Evolutionary conservation across 495 filamentous ascomycete genomes (phyloP).

Genomic region (Amniculicola lignicola): DNA sequence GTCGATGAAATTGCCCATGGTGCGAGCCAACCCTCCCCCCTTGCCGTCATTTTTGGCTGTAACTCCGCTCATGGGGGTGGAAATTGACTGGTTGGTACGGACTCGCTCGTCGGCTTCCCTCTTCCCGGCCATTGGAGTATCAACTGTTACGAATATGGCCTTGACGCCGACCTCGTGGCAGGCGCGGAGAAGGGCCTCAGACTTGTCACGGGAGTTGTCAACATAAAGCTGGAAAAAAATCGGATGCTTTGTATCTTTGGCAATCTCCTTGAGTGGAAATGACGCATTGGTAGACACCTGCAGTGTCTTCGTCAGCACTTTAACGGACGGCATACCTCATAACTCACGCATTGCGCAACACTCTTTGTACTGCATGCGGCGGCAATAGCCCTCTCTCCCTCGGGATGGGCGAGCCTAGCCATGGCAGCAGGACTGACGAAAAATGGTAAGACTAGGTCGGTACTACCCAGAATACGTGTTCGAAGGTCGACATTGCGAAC

Average conservation of each 20-base stretch:
- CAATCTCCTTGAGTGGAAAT: slow-evolving; percentile 12
- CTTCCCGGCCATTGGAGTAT: slow-evolving; percentile 38
- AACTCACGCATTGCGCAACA: slow-evolving; percentile 15
- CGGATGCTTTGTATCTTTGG: slow-evolving; percentile 20
- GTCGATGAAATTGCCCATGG: slow-evolving; percentile 93
- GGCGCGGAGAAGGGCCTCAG: slow-evolving; percentile 58
- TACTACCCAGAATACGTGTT: slow-evolving; percentile 58
- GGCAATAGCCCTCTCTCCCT: slow-evolving; percentile 71
- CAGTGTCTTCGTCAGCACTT: background rate
- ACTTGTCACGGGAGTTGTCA: slow-evolving; percentile 65
- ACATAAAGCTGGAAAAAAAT: slow-evolving; percentile 79
- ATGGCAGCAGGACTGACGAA: slow-evolving; percentile 75
- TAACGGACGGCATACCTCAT: background rate
- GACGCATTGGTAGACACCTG: slow-evolving; percentile 8
- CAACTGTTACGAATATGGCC: slow-evolving; percentile 66
- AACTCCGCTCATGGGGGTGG: slow-evolving; percentile 40
- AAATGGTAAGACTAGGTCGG: slow-evolving; percentile 56
- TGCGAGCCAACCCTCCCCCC: slow-evolving; percentile 70
- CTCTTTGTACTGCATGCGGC: slow-evolving; percentile 39
- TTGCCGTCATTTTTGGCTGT: slow-evolving; percentile 73
- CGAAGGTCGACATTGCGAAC: slow-evolving; percentile 49
- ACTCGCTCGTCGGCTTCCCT: slow-evolving; percentile 28
- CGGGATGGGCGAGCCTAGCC: slow-evolving; percentile 65
- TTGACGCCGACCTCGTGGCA: slow-evolving; percentile 59
- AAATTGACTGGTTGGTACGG: background rate